phyloP scores from a whole-genome alignment of 164 flowering plant genomes.

The Magnolia sinica region DNA sequence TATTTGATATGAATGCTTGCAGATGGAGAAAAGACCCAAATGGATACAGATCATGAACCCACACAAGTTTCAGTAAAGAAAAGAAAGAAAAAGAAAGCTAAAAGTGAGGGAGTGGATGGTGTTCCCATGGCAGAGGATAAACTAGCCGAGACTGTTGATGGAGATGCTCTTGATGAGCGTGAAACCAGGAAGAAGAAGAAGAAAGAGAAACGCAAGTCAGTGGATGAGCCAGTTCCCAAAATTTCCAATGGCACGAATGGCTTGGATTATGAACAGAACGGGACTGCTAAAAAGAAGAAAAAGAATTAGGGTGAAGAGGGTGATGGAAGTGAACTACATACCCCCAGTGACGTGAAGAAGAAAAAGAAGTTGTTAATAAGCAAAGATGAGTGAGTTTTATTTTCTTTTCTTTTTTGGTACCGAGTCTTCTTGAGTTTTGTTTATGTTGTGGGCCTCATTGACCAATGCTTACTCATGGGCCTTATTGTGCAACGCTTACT shows the following conservation, averaged over 20 bases:
- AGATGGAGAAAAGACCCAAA: constrained; percentile 29
- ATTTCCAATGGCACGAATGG: too few relatives aligned
- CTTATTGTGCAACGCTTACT: too few relatives aligned
- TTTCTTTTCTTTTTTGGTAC: too few relatives aligned
- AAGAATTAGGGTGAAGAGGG: constrained; percentile 12
- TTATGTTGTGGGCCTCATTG: too few relatives aligned
- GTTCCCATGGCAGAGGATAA: constrained; percentile 35
- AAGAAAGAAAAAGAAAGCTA: constrained; percentile 60
- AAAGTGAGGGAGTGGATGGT: constrained; percentile 25
- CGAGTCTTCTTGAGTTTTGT: too few relatives aligned
- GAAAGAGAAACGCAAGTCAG: too few relatives aligned
- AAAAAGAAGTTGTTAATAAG: constrained; percentile 45
- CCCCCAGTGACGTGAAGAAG: constrained; percentile 38
- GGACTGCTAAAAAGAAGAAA: too few relatives aligned
- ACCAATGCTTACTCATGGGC: too few relatives aligned
- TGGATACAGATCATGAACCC: constrained; percentile 34
- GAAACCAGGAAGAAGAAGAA: constrained; percentile 37
- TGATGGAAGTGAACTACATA: constrained; percentile 29
- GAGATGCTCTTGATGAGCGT: constrained; percentile 31
- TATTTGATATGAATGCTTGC: background rate
- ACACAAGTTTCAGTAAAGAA: constrained; percentile 42
- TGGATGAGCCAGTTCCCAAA: too few relatives aligned
- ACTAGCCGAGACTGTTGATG: constrained; percentile 28
- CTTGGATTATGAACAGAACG: too few relatives aligned
- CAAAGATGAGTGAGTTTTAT: constrained; percentile 13